Conservation (phyloP, 176 grass and related monocot species). For the Musa acuminata region DNA sequence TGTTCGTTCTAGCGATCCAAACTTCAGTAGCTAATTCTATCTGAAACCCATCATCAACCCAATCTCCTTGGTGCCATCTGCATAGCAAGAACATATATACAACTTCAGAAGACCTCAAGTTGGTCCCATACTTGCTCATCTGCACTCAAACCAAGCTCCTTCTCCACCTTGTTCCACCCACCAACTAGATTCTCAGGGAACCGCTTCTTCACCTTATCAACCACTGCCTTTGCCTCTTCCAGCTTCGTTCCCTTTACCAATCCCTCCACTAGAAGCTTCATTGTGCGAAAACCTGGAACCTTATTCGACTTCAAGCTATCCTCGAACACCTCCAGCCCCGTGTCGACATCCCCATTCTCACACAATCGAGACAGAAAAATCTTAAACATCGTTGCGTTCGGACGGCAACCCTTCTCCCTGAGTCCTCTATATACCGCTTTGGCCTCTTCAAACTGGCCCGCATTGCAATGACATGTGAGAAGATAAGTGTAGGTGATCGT, state of each 20-base stretch:
- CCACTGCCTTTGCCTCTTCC: background rate
- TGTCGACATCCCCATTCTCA: slow-evolving; percentile 42
- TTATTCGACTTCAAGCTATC: slow-evolving; percentile 39
- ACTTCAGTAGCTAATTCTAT: background rate
- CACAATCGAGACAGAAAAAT: slow-evolving; percentile 33
- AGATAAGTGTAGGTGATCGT: slow-evolving; percentile 66
- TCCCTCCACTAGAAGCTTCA: slow-evolving; percentile 22
- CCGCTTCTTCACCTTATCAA: background rate
- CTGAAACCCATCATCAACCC: background rate
- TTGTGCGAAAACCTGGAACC: slow-evolving; percentile 36
- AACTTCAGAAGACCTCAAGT: background rate
- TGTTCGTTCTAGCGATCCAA: background rate
- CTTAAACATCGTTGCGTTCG: slow-evolving; percentile 39
- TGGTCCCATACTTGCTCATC: background rate
- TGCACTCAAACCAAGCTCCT: background rate
- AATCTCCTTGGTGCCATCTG: background rate
- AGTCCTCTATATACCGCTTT: slow-evolving; percentile 40
- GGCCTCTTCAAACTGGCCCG: slow-evolving; percentile 37
- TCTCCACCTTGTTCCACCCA: background rate
- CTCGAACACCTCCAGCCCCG: slow-evolving; percentile 33
- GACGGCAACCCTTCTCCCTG: slow-evolving; percentile 31
- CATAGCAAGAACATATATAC: background rate
- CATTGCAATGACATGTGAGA: slow-evolving; percentile 44
- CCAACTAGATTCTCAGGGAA: background rate
- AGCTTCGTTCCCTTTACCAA: background rate